A percentile compares a stretch with the other conserved stretches of the same genome.
Conservation (phyloP, 495 filamentous ascomycete genomes). For the Hypoxylon cercidicola region DNA sequence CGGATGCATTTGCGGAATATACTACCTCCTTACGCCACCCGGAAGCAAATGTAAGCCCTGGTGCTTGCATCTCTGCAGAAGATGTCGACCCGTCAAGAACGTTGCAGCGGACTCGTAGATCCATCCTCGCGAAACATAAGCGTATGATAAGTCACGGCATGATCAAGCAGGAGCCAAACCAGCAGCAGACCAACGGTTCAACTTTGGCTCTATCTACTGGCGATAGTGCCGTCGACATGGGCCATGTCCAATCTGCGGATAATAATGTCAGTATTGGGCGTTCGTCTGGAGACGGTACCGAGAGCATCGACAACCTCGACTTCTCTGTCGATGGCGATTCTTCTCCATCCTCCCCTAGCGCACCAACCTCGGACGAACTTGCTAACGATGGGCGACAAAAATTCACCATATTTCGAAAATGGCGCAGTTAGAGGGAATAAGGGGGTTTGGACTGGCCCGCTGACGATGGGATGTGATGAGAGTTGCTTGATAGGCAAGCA, state of each 20-base stretch:
- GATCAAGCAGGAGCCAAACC: slow-evolving; percentile 16
- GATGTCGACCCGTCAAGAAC: slow-evolving; percentile 44
- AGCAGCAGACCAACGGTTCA: slow-evolving; percentile 13
- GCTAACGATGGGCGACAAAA: slow-evolving; percentile 33
- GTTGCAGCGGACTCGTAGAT: slow-evolving; percentile 42
- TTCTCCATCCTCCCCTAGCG: slow-evolving; percentile 24
- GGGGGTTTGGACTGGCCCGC: neutral
- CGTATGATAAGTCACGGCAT: slow-evolving; percentile 38
- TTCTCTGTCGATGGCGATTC: slow-evolving; percentile 26
- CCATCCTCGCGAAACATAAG: slow-evolving; percentile 43
- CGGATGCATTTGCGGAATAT: slow-evolving; percentile 43
- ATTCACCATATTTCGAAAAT: slow-evolving; percentile 37
- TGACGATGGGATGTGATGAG: neutral
- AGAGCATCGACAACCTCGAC: slow-evolving; percentile 28
- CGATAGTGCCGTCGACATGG: slow-evolving; percentile 34
- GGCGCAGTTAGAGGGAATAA: slow-evolving; percentile 31
- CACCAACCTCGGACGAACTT: slow-evolving; percentile 19
- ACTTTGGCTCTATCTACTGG: slow-evolving; percentile 16
- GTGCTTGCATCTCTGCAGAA: slow-evolving; percentile 45
- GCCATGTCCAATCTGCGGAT: slow-evolving; percentile 22
- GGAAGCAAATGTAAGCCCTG: slow-evolving; percentile 41
- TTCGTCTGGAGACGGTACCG: slow-evolving; percentile 36
- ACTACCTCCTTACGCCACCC: slow-evolving; percentile 47
- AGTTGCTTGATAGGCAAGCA: neutral
- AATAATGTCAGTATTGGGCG: slow-evolving; percentile 31